phyloP scores from a whole-genome alignment of 495 filamentous ascomycete species.

The Aspergillus conjunctus region DNA sequence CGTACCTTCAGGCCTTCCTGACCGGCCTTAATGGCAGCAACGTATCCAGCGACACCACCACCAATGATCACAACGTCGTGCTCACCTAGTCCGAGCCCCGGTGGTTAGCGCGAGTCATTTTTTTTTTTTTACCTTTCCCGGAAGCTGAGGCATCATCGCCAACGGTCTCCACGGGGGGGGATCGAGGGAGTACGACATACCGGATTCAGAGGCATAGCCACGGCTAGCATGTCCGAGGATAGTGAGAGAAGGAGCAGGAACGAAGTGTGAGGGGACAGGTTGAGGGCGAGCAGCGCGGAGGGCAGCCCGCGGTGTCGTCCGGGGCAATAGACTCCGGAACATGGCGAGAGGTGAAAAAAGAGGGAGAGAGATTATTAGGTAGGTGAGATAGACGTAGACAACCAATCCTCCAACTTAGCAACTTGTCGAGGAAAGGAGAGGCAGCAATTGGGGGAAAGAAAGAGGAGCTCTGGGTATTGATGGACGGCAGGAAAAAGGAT shows the following conservation, averaged over 20 bases:
- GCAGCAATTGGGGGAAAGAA: slow-evolving; percentile 25
- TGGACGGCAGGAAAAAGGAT: slow-evolving; percentile 37
- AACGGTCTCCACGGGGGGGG: neutral
- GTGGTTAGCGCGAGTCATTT: slow-evolving; percentile 26
- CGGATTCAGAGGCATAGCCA: slow-evolving; percentile 78
- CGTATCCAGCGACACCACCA: slow-evolving; percentile 97
- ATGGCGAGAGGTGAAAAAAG: slow-evolving; percentile 48
- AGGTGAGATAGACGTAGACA: slow-evolving; percentile 24
- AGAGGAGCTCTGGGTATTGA: slow-evolving; percentile 19
- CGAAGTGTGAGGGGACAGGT: slow-evolving; percentile 54
- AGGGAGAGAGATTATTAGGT: slow-evolving; percentile 32
- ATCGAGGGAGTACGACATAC: slow-evolving; percentile 47
- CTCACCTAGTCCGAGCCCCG: slow-evolving; percentile 61
- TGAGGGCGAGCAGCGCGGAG: slow-evolving; percentile 50
- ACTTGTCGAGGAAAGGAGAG: slow-evolving; percentile 32
- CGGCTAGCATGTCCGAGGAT: slow-evolving; percentile 63
- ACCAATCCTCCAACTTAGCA: slow-evolving; percentile 35
- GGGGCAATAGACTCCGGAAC: slow-evolving; percentile 73
- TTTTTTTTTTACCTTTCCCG: slow-evolving; percentile 8
- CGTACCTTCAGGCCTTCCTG: slow-evolving; percentile 93
- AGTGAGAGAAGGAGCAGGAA: slow-evolving; percentile 55
- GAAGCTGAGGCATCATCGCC: slow-evolving; percentile 20
- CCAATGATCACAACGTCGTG: slow-evolving; percentile 94
- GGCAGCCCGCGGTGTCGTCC: slow-evolving; percentile 65
- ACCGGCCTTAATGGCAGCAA: slow-evolving; percentile 97